Base-by-base conservation (phyloP, 192 early-diverging fungal genomes). In the Entrophospora sp. region DNA sequence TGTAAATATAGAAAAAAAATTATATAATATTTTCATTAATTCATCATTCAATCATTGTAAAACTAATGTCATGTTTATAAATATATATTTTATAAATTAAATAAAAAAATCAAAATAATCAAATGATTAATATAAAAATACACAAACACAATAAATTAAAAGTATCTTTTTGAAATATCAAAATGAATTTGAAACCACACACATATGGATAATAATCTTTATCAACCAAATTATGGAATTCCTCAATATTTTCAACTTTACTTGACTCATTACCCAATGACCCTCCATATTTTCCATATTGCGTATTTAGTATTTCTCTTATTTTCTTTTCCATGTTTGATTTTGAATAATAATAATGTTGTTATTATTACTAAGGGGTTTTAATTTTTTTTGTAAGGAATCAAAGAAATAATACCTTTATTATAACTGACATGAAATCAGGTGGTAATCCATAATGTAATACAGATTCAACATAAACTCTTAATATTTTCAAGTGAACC, bases 361-460 rank as follows among this genome's bases (percentile, higher is more conserved):
- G 5, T 1, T 6, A 66, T 38, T 28, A 18, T n/a, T n/a, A n/a
- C n/a, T n/a, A n/a, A n/a, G n/a, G n/a, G n/a, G n/a, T n/a, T n/a
- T n/a, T n/a, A n/a, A n/a, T n/a, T n/a, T 18, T 2, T 28, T 72
- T 3, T 13, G 14, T 1, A 49, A 61, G 14, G 7, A 32, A 44
- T 5, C 1, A 18, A 38, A 51, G 16, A 13, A 40, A 38, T 18
- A 51, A 53, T 74, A 87, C 85, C 75, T 81, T 83, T 30, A 97
- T 79, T 8, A 88, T 65, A 53, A 87, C 83, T 6, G 85, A 75
- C 63, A 85, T 71, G 68, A 98, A 99, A 71, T 99, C 91, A 32
- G 96, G 94, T 13, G 97, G 95, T 14, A 98, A 80, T 22, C 97
- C 97, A 71, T 99, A 97, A 52, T 96, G 94, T 66, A 99, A 74